These are phyloP conservation scores for Trichoderma sp. DNA, from an alignment of 2,329 filamentous ascomycete species.

Conservation along the genomic window DNA sequence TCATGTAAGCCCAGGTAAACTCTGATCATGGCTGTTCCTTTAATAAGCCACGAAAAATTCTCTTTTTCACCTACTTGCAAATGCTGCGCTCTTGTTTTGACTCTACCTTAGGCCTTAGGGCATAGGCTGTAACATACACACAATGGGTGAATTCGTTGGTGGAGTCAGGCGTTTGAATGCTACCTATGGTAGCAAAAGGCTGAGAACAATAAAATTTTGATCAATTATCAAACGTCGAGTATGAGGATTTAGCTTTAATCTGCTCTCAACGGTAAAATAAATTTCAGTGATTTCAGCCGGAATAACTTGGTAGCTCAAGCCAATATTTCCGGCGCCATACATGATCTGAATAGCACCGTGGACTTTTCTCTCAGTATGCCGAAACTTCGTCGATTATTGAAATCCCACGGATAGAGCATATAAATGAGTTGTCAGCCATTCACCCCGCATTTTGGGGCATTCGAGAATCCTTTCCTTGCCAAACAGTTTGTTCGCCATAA, in stretches of 20 bases:
- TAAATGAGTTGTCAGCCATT: not conserved
- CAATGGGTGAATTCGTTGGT: not conserved
- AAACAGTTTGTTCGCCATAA: not conserved
- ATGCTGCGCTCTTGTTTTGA: not conserved
- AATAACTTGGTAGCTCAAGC: not conserved
- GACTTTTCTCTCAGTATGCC: not conserved
- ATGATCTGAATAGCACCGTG: not conserved
- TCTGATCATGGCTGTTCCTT: not conserved
- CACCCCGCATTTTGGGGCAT: not conserved
- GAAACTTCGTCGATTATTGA: not conserved
- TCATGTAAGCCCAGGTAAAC: too few relatives aligned
- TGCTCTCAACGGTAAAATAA: not conserved
- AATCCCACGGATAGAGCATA: too few relatives aligned
- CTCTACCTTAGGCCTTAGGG: not conserved
- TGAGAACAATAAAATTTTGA: not conserved
- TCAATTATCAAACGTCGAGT: not conserved
- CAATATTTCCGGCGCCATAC: not conserved
- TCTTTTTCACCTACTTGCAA: not conserved
- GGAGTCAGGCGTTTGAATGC: not conserved
- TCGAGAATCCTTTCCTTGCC: not conserved
- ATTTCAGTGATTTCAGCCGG: not conserved
- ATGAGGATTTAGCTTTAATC: not conserved
- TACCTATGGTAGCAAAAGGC: not conserved
- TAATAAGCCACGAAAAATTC: not conserved
- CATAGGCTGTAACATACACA: not conserved